These are phyloP conservation scores for Aspergillus transmontanensis DNA, from an alignment of 2,329 filamentous ascomycete genomes.

Conservation along the genomic window DNA sequence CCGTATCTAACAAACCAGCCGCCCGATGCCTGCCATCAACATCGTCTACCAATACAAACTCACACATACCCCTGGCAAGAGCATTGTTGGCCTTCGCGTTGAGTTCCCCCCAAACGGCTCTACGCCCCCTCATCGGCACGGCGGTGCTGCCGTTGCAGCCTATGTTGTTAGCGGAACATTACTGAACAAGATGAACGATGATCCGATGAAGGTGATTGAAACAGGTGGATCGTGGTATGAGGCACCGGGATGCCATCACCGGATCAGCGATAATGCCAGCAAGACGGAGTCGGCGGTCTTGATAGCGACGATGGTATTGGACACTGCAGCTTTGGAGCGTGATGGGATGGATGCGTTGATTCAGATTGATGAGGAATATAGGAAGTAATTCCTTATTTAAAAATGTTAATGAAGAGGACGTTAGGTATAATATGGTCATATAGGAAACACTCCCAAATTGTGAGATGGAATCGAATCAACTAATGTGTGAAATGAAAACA, in stretches of 20 bases:
- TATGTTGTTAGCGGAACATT: constrained; percentile 45
- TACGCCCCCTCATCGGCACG: constrained; percentile 52
- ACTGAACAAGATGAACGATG: constrained; percentile 54
- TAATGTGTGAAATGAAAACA: too few species aligned
- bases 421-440: too few species aligned
- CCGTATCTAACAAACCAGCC: constrained; percentile 12
- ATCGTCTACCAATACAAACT: constrained; percentile 40
- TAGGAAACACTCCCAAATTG: too few species aligned
- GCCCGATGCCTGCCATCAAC: constrained; percentile 31
- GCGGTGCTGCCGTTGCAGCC: constrained; percentile 46
- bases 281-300: constrained; percentile 39
- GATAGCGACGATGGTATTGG: constrained; percentile 46
- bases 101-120: constrained; percentile 41
- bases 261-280: constrained; percentile 51
- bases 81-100: constrained; percentile 42
- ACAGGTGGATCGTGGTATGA: constrained; percentile 48
- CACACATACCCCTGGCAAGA: constrained; percentile 44
- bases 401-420: rapidly evolving
- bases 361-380: constrained; percentile 10
- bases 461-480: neutral
- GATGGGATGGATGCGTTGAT: constrained; percentile 21
- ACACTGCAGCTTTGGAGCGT: constrained; percentile 42
- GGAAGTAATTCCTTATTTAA: neutral
- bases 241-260: constrained; percentile 53
- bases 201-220: constrained; percentile 42